These are phyloP conservation scores for Tuber borchii DNA, from an alignment of 495 filamentous ascomycete species.

Conservation along the genomic window DNA sequence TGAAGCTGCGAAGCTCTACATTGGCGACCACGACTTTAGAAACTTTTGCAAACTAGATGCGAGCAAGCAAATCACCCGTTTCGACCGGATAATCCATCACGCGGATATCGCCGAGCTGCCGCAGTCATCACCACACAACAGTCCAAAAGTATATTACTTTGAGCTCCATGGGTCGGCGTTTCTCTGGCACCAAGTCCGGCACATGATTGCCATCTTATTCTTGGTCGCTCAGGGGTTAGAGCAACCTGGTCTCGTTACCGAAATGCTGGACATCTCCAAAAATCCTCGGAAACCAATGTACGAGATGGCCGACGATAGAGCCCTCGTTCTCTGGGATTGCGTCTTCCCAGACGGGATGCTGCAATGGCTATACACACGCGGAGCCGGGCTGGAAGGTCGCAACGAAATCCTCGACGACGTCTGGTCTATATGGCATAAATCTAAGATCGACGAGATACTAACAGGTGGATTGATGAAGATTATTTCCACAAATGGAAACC, in stretches of 20 bases:
- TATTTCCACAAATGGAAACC: slow-evolving; percentile 43
- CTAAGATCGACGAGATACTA: slow-evolving; percentile 83
- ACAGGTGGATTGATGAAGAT: slow-evolving; percentile 60
- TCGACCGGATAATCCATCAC: slow-evolving; percentile 66
- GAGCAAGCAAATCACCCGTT: slow-evolving; percentile 77
- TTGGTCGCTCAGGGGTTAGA: slow-evolving; percentile 87
- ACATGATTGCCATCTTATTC: slow-evolving; percentile 83
- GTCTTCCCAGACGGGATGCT: slow-evolving; percentile 75
- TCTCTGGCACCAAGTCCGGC: slow-evolving; percentile 94
- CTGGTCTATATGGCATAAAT: slow-evolving; percentile 74
- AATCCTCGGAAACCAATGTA: slow-evolving; percentile 72
- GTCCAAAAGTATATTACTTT: slow-evolving; percentile 74
- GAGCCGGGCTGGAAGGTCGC: slow-evolving; percentile 44
- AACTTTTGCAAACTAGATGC: slow-evolving; percentile 93
- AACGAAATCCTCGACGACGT: slow-evolving; percentile 66
- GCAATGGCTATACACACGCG: slow-evolving; percentile 62
- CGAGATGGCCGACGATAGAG: slow-evolving; percentile 79
- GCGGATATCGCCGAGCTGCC: slow-evolving; percentile 59
- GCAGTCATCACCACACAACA: slow-evolving; percentile 1
- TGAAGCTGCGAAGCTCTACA: slow-evolving; percentile 65
- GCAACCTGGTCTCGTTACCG: slow-evolving; percentile 58
- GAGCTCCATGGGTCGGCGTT: slow-evolving; percentile 85
- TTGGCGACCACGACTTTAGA: slow-evolving; percentile 85
- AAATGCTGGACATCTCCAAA: slow-evolving; percentile 63
- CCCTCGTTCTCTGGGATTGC: slow-evolving; percentile 92